Evolutionary conservation across 2,329 filamentous ascomycete species (phyloP), one percentile per base, ranked within the genome.

Genomic region (Paecilomyces sp.): DNA sequence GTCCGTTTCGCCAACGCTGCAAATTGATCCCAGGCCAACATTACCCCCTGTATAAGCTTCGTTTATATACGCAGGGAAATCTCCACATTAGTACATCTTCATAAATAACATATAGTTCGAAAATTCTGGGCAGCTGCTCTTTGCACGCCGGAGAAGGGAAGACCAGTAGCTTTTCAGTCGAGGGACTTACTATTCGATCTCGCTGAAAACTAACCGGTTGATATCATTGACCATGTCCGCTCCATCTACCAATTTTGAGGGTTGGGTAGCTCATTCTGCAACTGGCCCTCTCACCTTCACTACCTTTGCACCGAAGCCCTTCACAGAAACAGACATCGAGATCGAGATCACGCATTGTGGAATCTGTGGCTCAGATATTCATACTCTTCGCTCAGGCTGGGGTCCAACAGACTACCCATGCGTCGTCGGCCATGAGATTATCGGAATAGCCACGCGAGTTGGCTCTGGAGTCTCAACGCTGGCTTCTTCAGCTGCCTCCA

Each of bases 341-440:
- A 86, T 89, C 65, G 78, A 83, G 67, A 75, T 89, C 63, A 82
- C 83, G 2, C 85, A 88, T 75, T 88, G 85, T 67, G 86, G 86
- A 56, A 82, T 89, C 66, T 89, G 86, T 70, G 86, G 85, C 61
- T 82, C 83, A 8, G 85, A 88, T 62, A 61, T 87, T 13, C 85
- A 88, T 72, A 81, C 76, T 3, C 75, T 88, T 3, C 77, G 80
- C 41, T 83, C 82, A 1, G 85, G 74, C 64, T 78, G 73, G 77
- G 72, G 64, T 1, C 72, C 73, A 12, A 64, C 74, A 2, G 68
- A 74, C 59, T 79, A 78, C 60, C 77, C 77, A 34, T 74, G 84
- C 47, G 82, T 83, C 51, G 83, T 86, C 28, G 86, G 85, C 58
- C 86, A 88, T 70, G 86, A 88, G 66, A 88, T 88, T 53, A 80